Evolutionary conservation across 2,329 filamentous ascomycete species (phyloP), one percentile per base, ranked within the genome.

Genomic region (Diaporthe velutina): DNA sequence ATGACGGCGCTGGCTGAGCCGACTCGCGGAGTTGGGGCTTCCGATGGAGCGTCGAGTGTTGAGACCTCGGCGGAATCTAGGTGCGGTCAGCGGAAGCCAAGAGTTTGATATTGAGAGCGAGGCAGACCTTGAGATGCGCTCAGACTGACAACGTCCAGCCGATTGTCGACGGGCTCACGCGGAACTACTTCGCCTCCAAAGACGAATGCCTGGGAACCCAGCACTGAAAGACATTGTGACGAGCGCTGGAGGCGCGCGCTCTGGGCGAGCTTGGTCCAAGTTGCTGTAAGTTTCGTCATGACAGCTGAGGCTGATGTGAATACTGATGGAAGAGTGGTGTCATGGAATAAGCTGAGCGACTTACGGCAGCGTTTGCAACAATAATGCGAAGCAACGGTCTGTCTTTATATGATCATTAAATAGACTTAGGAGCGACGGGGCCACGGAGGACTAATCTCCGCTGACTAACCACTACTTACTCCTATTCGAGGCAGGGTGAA

Each of bases 151-250:
- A 52, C 22, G 9, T 67, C 61, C 2, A 67, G 61, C 52, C 45
- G 61, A 3, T 52, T 67, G 30, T 67, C 61, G 22, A 67, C 3
- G 13, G 61, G 61, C 19, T 67, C 30, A 5, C 61, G 61, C 1
- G 61, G 61, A 3, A 67, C 45, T 10, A 67, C 30, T 52, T 67
- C 61, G 17, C 61, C 61, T n/a, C 61, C 61, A 38, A 67, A 52
- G 30, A 67, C 9, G 45, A 67, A 10, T 0, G 13, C 13, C 6
- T 67, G 30, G 28, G 42, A 35, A 25, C 61, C 22, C 13, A 52
- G 45, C 17, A 50, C 61, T 15, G 42, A 67, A 15, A 67, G n/a
- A 35, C 61, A 52, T 4, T 67, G 61, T 17, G 61, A 67, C 28
- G 61, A 67, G 61, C 61, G 61, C 30, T 67, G 61, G 13, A 67